phyloP scores from a whole-genome alignment of 805 yeast species.

The Saccharomycopsis capsularis region DNA sequence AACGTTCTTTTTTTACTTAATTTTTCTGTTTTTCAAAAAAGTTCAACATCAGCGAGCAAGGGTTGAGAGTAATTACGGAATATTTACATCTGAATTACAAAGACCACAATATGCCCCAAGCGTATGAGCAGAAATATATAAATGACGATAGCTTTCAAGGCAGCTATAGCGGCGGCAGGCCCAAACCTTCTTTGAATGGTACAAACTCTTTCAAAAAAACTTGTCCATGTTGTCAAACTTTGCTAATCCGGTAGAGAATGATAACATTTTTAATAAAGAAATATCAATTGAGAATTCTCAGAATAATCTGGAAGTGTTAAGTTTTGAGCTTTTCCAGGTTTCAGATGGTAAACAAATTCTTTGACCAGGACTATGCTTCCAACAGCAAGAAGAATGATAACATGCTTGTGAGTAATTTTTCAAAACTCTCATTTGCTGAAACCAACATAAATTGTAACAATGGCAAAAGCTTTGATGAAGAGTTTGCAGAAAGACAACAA shows the following conservation, averaged over 20 bases:
- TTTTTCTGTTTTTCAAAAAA: slow-evolving; percentile 16
- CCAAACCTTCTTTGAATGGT: too few species aligned
- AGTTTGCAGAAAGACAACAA: too few species aligned
- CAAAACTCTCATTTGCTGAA: slow-evolving; percentile 1
- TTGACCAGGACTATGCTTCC: neutral
- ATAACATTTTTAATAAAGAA: neutral
- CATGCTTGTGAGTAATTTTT: too few species aligned
- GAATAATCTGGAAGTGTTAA: neutral
- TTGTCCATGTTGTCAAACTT: slow-evolving; percentile 6
- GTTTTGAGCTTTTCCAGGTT: slow-evolving; percentile 9
- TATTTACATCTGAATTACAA: slow-evolving; percentile 3
- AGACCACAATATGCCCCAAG: neutral
- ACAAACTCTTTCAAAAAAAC: too few species aligned
- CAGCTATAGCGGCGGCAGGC: too few species aligned
- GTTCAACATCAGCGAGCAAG: slow-evolving; percentile 12
- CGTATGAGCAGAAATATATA: neutral
- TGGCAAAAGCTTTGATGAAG: neutral
- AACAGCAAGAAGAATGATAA: neutral
- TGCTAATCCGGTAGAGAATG: neutral
- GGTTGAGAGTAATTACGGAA: slow-evolving; percentile 13
- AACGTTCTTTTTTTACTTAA: slow-evolving; percentile 15
- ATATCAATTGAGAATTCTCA: neutral
- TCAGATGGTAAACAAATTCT: slow-evolving; percentile 13
- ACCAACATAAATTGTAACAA: neutral
- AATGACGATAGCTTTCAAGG: neutral